These are phyloP conservation scores for Paecilomyces dactylethromorphus DNA, from an alignment of 2,329 filamentous ascomycete genomes.

Conservation along the genomic window DNA sequence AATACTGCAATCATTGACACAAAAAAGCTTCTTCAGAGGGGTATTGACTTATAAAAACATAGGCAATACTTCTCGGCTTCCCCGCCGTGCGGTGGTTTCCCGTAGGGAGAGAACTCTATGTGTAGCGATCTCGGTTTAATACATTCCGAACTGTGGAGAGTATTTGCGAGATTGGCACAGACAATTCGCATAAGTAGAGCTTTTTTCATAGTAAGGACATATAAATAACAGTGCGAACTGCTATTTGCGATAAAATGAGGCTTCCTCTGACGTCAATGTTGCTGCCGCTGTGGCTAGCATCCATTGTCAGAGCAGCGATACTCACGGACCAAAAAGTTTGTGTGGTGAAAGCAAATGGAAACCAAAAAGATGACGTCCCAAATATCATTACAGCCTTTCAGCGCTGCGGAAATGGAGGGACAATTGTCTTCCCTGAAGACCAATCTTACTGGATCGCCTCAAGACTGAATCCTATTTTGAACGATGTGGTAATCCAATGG, in stretches of 20 bases:
- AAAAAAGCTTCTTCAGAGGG: not conserved
- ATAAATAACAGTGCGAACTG: not conserved
- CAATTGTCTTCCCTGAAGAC: constrained; percentile 45
- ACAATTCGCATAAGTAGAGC: not conserved
- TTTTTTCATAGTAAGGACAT: not conserved
- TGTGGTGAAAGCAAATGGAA: constrained; percentile 33
- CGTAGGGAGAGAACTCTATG: not conserved
- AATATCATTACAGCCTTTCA: constrained; percentile 36
- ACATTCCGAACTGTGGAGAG: not conserved
- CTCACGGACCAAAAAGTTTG: constrained; percentile 21
- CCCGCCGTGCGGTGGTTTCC: not conserved
- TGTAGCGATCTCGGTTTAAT: not conserved
- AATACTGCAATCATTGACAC: not conserved
- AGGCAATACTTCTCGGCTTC: not conserved
- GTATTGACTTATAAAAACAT: not conserved
- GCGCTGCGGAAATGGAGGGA: constrained; percentile 35
- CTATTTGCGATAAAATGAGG: not conserved
- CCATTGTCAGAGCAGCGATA: constrained; percentile 1
- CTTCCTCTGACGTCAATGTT: constrained; percentile 1
- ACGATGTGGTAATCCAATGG: constrained; percentile 49
- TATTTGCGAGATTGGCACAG: not conserved
- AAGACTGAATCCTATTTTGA: constrained; percentile 44
- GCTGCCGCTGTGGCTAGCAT: constrained; percentile 1
- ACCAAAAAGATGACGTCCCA: constrained; percentile 34
- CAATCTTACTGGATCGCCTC: constrained; percentile 47